Evolutionary conservation across 2,329 filamentous ascomycete genomes (phyloP).

Genomic region (Gnomoniopsis smithogilvyi): DNA sequence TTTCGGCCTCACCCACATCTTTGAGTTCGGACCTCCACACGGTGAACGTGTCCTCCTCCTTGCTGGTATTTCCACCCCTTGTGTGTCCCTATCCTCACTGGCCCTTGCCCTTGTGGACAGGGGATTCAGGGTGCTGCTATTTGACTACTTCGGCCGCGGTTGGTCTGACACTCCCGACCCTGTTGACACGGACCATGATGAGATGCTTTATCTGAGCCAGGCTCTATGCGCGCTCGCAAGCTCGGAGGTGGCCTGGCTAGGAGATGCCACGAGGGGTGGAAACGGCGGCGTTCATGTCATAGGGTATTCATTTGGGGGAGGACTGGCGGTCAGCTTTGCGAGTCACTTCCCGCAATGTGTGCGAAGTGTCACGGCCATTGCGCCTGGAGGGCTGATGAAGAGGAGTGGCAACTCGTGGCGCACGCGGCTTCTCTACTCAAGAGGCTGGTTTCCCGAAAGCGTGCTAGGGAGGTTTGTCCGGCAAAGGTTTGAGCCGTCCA

Average conservation of each 20-base stretch:
- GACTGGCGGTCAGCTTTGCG: conserved; percentile 72
- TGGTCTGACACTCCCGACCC: conserved; percentile 64
- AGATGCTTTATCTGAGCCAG: conserved; percentile 70
- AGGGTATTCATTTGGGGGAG: conserved; percentile 81
- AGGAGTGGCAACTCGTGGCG: conserved; percentile 32
- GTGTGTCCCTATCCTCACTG: conserved; percentile 66
- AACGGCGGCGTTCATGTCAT: conserved; percentile 52
- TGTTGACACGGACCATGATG: conserved; percentile 65
- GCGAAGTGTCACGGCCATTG: conserved; percentile 69
- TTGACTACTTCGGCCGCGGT: conserved; percentile 69
- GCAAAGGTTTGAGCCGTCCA: conserved; percentile 42
- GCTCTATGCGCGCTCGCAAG: conserved; percentile 69
- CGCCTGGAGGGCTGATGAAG: conserved; percentile 70
- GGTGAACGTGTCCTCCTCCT: conserved; percentile 75
- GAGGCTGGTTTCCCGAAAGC: conserved; percentile 55
- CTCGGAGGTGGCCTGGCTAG: conserved; percentile 67
- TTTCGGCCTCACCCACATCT: conserved; percentile 73
- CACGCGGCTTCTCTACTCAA: conserved; percentile 61
- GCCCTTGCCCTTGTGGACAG: conserved; percentile 61
- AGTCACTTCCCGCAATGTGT: conserved; percentile 70
- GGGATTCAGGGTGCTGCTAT: conserved; percentile 79
- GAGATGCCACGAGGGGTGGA: conserved; percentile 24
- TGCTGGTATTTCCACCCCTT: conserved; percentile 82
- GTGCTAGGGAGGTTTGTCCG: conserved; percentile 53
- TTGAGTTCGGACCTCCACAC: conserved; percentile 75